Evolutionary conservation across 352 stramenopile species (phyloP), one percentile per base, ranked within the genome.

Genomic region (Phytopythium aichiense): DNA sequence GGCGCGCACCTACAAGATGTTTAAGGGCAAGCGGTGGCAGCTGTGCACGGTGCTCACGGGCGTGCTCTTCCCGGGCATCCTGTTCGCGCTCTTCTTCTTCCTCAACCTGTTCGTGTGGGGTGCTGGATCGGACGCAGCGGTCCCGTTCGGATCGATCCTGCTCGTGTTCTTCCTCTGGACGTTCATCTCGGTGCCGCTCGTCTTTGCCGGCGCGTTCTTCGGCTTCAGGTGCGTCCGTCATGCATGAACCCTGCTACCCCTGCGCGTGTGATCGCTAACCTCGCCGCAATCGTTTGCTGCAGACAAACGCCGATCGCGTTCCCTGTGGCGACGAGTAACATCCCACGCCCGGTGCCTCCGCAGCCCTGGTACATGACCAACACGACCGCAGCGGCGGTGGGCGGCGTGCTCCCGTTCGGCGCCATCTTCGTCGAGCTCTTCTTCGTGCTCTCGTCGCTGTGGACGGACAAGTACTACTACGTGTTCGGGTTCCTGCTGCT

Each of bases 381-480:
- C 65, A 77, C 85, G 51, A 94, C 98, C 46, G 92, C 92, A 0
- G 83, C 98, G 11, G 75, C 95, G 2, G 91, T 99, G 48, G 97
- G 97, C 49, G 98, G 98, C 22, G 93, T 99, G 61, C 79, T 99
- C 2, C 98, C 98, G 15, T 99, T 99, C 71, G 97, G 97, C 31
- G 97, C 98, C 9, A 98, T 98, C 84, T 99, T 99, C 75, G 97
- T 99, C 33, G 98, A 99, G 81, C 87, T 99, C 28, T 99, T 99
- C 84, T 99, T 99, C 74, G 98, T 99, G 67, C 78, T 99, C 30
- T 97, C 94, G 20, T 97, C 89, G 51, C 78, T 99, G 69, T 99
- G 97, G 97, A 98, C 98, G 68, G 92, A 98, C 86, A 97, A 98
- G 74, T 99, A 99, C 76, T 99, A 99, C 88, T 99, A 99, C 81